Evolutionary conservation across 768 basidiomycete species (phyloP).

Genomic region (Tubosaeta sp.): DNA sequence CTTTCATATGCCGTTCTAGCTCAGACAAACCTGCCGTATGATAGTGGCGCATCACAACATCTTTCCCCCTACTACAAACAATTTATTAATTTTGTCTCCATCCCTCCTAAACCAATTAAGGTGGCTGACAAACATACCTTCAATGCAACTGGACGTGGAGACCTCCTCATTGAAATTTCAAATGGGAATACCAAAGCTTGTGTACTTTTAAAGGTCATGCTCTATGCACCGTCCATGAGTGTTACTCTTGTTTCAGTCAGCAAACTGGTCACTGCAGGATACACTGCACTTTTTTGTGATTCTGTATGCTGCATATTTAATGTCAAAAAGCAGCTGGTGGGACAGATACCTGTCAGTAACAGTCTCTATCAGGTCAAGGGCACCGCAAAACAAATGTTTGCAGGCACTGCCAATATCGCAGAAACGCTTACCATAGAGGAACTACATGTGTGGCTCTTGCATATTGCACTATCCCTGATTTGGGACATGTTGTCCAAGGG

Average conservation of each 20-base stretch:
- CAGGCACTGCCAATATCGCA: background rate
- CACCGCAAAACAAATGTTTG: too few species aligned
- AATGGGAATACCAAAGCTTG: background rate
- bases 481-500: constrained; percentile 4
- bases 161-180: background rate
- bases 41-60: background rate
- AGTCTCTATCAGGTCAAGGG: too few species aligned
- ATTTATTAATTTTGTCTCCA: too few species aligned
- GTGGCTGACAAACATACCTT: too few species aligned
- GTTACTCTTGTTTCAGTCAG: constrained; percentile 9
- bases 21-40: background rate
- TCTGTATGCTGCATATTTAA: constrained; percentile 3
- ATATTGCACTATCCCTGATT: constrained; percentile 1
- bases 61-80: constrained; percentile 7
- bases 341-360: too few species aligned
- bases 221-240: background rate
- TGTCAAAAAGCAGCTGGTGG: background rate
- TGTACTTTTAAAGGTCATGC: background rate
- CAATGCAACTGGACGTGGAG: too few species aligned
- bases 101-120: too few species aligned
- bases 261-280: background rate
- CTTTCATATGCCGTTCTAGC: background rate
- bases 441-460: background rate
- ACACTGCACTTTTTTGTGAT: constrained; percentile 1
- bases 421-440: background rate